Conservation (phyloP, 2,329 filamentous ascomycete species). For the Alternaria sp. region DNA sequence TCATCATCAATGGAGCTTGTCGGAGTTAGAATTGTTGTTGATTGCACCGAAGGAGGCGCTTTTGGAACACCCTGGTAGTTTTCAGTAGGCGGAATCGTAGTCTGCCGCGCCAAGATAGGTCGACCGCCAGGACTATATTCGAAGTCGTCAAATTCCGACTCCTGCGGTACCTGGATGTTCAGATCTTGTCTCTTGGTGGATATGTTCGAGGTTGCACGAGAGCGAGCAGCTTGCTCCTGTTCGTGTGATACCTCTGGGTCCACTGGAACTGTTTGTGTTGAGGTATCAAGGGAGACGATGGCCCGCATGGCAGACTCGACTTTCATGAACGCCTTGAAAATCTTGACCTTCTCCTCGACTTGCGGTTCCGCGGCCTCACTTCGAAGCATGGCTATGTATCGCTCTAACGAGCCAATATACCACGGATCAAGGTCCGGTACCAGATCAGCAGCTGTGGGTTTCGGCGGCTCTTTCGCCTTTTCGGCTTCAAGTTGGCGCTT, state of each 20-base stretch:
- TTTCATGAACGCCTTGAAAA: constrained; percentile 58
- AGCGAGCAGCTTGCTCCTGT: background rate
- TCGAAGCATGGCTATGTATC: constrained; percentile 62
- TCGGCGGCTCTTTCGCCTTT: constrained; percentile 26
- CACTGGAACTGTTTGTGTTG: constrained; percentile 19
- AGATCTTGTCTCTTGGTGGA: constrained; percentile 21
- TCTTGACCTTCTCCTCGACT: constrained; percentile 60
- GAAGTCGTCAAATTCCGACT: constrained; percentile 19
- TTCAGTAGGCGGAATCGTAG: constrained; percentile 20
- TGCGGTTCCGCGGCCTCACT: constrained; percentile 54
- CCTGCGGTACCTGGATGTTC: constrained; percentile 23
- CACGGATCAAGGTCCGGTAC: constrained; percentile 64
- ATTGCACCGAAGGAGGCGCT: constrained; percentile 30
- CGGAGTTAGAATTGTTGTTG: constrained; percentile 42
- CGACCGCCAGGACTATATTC: constrained; percentile 62
- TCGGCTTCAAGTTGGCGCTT: constrained; percentile 27
- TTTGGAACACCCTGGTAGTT: constrained; percentile 19
- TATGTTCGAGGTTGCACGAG: constrained; percentile 8
- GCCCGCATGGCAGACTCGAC: constrained; percentile 46
- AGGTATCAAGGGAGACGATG: constrained; percentile 51
- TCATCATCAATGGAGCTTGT: constrained; percentile 44
- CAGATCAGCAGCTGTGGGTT: constrained; percentile 39
- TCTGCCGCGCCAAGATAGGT: constrained; percentile 49
- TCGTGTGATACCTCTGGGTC: constrained; percentile 6
- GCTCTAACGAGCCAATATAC: constrained; percentile 62